Percentiles rank a stretch among this genome's conserved stretches.
Evolutionary conservation across 2,329 filamentous ascomycete genomes (phyloP).

Genomic region (Zymoseptoria ardabiliae): DNA sequence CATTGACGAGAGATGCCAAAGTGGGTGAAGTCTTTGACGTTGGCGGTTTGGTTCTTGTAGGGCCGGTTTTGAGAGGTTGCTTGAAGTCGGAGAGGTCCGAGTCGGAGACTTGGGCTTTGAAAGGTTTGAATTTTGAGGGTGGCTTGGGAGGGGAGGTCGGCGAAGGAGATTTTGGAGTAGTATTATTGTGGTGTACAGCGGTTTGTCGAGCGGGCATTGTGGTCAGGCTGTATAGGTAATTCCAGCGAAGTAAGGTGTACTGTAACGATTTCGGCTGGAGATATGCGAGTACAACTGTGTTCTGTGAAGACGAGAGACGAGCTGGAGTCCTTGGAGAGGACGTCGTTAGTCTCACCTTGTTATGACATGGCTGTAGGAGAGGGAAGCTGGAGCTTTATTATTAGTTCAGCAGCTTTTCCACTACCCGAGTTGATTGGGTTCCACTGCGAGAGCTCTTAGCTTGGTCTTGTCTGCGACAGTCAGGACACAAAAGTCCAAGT

Average conservation of each 20-base stretch:
- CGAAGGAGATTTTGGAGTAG: conserved; percentile 16
- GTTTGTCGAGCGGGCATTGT: neutral
- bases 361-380: neutral
- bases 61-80: conserved; percentile 40
- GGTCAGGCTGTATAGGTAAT: neutral
- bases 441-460: neutral
- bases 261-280: neutral
- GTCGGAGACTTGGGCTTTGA: conserved; percentile 36
- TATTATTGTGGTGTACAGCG: neutral
- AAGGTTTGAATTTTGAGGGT: conserved; percentile 34
- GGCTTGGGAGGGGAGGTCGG: conserved; percentile 29
- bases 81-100: conserved; percentile 40
- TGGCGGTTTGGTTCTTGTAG: conserved; percentile 41
- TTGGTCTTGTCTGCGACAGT: too few relatives aligned
- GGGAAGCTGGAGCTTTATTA: too few relatives aligned
- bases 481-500: too few relatives aligned
- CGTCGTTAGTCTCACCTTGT: neutral
- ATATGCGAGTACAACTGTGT: neutral
- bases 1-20: conserved; percentile 44
- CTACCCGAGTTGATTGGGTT: too few relatives aligned
- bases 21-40: conserved; percentile 26
- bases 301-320: neutral
- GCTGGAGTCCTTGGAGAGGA: neutral
- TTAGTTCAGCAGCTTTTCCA: too few relatives aligned
- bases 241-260: neutral